These are phyloP conservation scores for Chaetoceros tenuissimus DNA, from an alignment of 108 stramenopile species.

Conservation along the genomic window DNA sequence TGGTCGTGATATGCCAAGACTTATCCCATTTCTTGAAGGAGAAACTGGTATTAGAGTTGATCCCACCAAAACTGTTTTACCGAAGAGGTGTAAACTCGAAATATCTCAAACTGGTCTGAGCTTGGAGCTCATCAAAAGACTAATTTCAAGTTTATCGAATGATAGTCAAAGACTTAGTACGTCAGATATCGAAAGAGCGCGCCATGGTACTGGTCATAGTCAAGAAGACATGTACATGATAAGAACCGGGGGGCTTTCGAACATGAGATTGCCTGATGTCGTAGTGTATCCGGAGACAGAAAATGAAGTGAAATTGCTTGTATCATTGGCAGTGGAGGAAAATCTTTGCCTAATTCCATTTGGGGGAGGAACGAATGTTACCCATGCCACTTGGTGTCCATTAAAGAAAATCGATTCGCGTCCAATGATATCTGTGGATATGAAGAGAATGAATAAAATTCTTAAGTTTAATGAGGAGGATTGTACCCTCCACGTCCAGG, in stretches of 20 bases:
- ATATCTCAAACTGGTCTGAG: not conserved
- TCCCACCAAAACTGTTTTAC: constrained; percentile 24
- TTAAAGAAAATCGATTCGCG: constrained; percentile 50
- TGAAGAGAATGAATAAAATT: constrained; percentile 72
- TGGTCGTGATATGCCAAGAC: constrained; percentile 38
- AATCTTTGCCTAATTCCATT: constrained; percentile 87
- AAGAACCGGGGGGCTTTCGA: constrained; percentile 31
- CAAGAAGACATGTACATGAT: constrained; percentile 72
- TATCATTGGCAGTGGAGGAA: constrained; percentile 38
- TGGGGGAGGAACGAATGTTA: constrained; percentile 92
- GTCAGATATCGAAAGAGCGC: constrained; percentile 32
- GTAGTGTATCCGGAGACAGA: constrained; percentile 65
- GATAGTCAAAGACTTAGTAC: constrained; percentile 3
- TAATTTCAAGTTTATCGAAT: not conserved
- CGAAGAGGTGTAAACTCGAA: not conserved
- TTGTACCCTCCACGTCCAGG: constrained; percentile 78
- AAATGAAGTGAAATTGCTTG: constrained; percentile 39
- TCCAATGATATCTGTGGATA: constrained; percentile 83
- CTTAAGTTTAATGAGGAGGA: constrained; percentile 81
- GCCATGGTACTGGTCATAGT: constrained; percentile 83
- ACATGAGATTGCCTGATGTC: constrained; percentile 66
- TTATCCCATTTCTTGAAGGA: constrained; percentile 70
- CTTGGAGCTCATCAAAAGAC: not conserved
- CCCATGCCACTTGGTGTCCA: constrained; percentile 76
- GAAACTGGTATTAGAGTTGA: constrained; percentile 56